phyloP scores from a whole-genome alignment of 371 early-diverging fungal species.

The Mucor irregularis region DNA sequence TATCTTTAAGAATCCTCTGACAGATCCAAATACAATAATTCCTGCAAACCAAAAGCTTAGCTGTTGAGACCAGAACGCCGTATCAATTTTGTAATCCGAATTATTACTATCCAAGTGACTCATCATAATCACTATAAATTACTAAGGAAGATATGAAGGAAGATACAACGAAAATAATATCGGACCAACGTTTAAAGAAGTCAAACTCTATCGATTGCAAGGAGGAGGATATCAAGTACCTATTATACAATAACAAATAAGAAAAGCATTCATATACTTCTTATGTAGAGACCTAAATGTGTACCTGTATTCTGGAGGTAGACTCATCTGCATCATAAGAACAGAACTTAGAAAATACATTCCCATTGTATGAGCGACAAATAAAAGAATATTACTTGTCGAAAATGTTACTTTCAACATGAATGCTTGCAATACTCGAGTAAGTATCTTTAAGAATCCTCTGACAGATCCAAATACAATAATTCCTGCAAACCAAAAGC shows the following conservation, averaged over 20 bases:
- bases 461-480: conserved; percentile 87
- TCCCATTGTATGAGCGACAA: conserved; percentile 89
- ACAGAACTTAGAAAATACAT: conserved; percentile 90
- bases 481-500: conserved; percentile 88
- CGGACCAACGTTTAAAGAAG: conserved; percentile 93
- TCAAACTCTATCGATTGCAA: conserved; percentile 79
- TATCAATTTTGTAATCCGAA: conserved; percentile 64
- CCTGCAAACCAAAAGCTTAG: conserved; percentile 91
- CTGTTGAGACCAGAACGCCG: conserved; percentile 87
- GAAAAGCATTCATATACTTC: no score
- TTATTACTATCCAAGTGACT: conserved; percentile 47
- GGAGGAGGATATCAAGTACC: conserved; percentile 76
- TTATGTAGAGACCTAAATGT: no score
- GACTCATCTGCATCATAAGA: conserved; percentile 85
- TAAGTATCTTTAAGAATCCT: conserved; percentile 79
- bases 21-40: conserved; percentile 81
- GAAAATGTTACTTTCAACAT: conserved; percentile 61
- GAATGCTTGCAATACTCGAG: conserved; percentile 70
- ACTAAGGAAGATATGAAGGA: conserved; percentile 65
- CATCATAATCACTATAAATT: conserved; percentile 67
- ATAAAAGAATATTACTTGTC: conserved; percentile 69
- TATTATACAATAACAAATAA: conserved; percentile 23
- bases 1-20: conserved; percentile 83
- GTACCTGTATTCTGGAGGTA: conserved; percentile 86
- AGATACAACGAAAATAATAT: conserved; percentile 82